A percentile compares a stretch with the other conserved stretches of the same genome.
These are phyloP conservation scores for Penicillium concentricum DNA, from an alignment of 2,329 filamentous ascomycete species.

Conservation along the genomic window DNA sequence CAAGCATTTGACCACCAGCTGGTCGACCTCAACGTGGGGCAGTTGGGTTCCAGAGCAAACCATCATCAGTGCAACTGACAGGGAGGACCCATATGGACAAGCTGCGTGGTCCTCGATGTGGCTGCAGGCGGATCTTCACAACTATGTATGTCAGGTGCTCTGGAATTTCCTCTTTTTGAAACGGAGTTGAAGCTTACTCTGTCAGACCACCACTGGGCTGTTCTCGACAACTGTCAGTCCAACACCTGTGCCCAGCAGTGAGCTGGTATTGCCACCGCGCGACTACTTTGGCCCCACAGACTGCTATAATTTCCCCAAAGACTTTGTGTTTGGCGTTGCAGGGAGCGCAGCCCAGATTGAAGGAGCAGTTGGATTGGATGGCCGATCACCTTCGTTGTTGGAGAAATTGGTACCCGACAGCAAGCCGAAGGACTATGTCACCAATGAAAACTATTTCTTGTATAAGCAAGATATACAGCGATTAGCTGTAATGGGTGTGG, in stretches of 20 bases:
- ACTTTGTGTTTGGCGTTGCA: constrained; percentile 47
- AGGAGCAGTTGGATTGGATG: constrained; percentile 44
- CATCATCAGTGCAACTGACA: constrained; percentile 27
- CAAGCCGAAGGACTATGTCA: constrained; percentile 48
- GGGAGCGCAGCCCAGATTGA: constrained; percentile 47
- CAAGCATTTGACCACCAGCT: constrained; percentile 22
- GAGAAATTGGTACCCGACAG: constrained; percentile 37
- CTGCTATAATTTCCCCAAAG: constrained; percentile 35
- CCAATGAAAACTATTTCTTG: constrained; percentile 51
- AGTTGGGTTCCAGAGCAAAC: constrained; percentile 35
- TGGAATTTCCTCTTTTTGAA: not conserved
- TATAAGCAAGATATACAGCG: constrained; percentile 50
- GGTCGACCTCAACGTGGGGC: constrained; percentile 35
- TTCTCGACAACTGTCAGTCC: constrained; percentile 55
- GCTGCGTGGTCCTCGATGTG: constrained; percentile 40
- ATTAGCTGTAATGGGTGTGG: constrained; percentile 39
- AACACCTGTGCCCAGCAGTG: constrained; percentile 54
- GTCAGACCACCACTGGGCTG: constrained; percentile 33
- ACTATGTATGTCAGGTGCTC: constrained; percentile 25
- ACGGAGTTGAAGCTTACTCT: not conserved
- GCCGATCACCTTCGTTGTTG: constrained; percentile 39
- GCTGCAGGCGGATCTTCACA: constrained; percentile 28
- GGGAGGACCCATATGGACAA: constrained; percentile 33
- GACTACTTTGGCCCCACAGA: constrained; percentile 49
- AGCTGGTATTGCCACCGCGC: constrained; percentile 56